phyloP scores from a whole-genome alignment of 768 basidiomycete genomes.

The Tricholoma bakamatsutake region DNA sequence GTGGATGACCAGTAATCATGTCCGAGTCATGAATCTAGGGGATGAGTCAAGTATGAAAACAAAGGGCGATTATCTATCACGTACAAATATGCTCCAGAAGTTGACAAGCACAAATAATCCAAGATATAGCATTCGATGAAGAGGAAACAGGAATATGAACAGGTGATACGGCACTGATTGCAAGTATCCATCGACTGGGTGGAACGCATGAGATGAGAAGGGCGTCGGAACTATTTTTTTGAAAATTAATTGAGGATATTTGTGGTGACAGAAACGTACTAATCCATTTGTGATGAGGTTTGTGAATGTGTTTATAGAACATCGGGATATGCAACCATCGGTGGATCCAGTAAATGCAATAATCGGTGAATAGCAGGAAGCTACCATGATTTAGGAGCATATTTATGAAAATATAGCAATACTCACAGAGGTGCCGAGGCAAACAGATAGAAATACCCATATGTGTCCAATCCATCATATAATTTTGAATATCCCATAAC shows the following conservation, averaged over 20 bases:
- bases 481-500: constrained; percentile 78
- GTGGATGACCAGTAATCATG: constrained; percentile 89
- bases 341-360: constrained; percentile 96
- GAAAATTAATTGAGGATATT: constrained; percentile 5
- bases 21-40: constrained; percentile 96
- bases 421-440: constrained; percentile 67
- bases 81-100: constrained; percentile 86
- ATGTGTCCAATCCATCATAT: constrained; percentile 74
- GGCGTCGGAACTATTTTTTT: constrained; percentile 85
- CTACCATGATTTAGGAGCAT: constrained; percentile 23
- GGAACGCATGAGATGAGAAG: constrained; percentile 96
- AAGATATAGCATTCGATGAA: constrained; percentile 83
- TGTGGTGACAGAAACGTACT: constrained; percentile 45
- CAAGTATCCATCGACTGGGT: constrained; percentile 89
- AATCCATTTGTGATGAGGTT: constrained; percentile 99
- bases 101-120: constrained; percentile 88
- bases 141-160: constrained; percentile 84
- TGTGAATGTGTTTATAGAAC: constrained; percentile 89
- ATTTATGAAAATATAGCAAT: neutral
- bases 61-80: constrained; percentile 21
- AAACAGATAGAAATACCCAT: constrained; percentile 69
- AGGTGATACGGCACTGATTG: constrained; percentile 96
- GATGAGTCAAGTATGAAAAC: neutral
- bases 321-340: constrained; percentile 79
- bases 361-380: constrained; percentile 87